Conservation (phyloP, 2,329 filamentous ascomycete species). For the Talaromyces rugulosus region DNA sequence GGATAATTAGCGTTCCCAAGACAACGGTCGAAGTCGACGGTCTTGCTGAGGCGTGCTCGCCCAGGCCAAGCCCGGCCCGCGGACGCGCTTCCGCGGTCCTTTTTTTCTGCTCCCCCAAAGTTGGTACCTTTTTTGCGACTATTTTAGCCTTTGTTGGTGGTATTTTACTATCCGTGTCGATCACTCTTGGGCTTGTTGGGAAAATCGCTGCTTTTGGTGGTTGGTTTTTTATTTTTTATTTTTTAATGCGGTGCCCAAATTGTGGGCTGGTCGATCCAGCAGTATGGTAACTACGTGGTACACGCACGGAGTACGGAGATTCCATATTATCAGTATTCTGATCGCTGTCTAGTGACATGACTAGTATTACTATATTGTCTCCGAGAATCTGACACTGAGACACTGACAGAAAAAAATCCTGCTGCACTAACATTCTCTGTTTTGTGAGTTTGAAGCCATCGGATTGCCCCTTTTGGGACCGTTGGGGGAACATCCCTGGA, state of each 20-base stretch:
- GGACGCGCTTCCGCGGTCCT: not conserved
- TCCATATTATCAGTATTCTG: not conserved
- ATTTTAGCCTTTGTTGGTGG: not conserved
- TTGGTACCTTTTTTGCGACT: not conserved
- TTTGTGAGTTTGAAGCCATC: not conserved
- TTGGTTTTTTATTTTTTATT: conserved; percentile 1
- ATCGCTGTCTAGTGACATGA: too few relatives aligned
- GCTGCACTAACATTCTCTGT: not conserved
- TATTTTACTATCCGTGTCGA: not conserved
- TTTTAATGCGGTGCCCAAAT: not conserved
- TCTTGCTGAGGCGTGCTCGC: not conserved
- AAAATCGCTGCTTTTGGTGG: not conserved
- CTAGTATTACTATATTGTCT: too few relatives aligned
- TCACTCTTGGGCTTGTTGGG: not conserved
- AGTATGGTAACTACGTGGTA: not conserved
- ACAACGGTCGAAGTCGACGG: not conserved
- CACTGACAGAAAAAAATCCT: not conserved
- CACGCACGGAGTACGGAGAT: not conserved
- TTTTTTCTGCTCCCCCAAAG: not conserved
- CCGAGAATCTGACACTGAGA: not conserved
- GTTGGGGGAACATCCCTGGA: not conserved
- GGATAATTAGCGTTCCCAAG: not conserved
- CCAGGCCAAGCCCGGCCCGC: not conserved
- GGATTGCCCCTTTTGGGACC: not conserved
- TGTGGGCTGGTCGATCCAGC: not conserved